These are phyloP conservation scores for Setaria viridis DNA, from an alignment of 202 grass and related monocot genomes.

Conservation along the genomic window DNA sequence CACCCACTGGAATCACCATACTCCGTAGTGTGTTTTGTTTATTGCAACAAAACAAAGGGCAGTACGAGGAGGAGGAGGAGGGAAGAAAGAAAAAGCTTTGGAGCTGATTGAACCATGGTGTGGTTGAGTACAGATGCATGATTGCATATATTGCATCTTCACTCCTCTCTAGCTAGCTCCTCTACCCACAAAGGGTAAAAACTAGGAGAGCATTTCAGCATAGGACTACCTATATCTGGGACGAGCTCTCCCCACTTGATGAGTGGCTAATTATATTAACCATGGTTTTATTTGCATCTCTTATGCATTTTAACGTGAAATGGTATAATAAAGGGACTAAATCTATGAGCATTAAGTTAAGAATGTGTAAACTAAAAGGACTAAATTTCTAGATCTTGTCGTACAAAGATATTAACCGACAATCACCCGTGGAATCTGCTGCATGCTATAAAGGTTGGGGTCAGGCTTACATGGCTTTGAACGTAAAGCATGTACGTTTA, in stretches of 20 bases:
- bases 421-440: not conserved
- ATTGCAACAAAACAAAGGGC: constrained; percentile 41
- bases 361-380: too few relatives aligned
- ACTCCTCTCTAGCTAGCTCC: constrained; percentile 1
- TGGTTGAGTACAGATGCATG: constrained; percentile 27
- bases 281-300: not conserved
- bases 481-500: not conserved
- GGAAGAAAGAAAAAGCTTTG: not conserved
- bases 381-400: not conserved
- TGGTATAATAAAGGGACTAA: not conserved
- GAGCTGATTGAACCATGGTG: not conserved
- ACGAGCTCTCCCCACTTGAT: not conserved
- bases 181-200: constrained; percentile 44
- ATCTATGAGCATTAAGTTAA: not conserved
- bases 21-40: constrained; percentile 29
- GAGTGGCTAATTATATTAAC: not conserved
- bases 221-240: constrained; percentile 23
- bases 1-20: constrained; percentile 27
- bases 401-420: not conserved
- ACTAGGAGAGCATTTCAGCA: constrained; percentile 33
- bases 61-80: constrained; percentile 45
- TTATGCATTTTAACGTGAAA: not conserved
- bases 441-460: not conserved
- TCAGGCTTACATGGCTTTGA: not conserved
- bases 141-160: constrained; percentile 34